phyloP scores from a whole-genome alignment of 352 stramenopile genomes.

The Pythium monospermum region DNA sequence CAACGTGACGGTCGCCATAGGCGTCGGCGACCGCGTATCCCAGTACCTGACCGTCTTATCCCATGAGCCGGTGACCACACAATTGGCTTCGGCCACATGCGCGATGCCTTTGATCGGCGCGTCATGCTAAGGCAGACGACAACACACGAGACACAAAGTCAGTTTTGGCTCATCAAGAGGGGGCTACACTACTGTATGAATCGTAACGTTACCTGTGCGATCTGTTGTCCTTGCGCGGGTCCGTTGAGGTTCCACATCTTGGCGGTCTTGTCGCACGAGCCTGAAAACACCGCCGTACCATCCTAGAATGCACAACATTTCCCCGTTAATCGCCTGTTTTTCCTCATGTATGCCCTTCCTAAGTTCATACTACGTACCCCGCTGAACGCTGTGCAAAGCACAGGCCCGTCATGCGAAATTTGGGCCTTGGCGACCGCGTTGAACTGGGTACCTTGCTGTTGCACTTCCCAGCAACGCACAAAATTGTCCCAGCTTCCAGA shows the following conservation, averaged over 20 bases:
- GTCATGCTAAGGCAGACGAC: too few species aligned
- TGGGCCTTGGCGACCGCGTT: constrained; percentile 74
- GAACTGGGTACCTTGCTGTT: constrained; percentile 65
- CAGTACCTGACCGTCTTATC: constrained; percentile 97
- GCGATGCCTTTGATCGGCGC: constrained; percentile 87
- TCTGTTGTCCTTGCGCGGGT: constrained; percentile 67
- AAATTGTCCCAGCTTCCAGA: constrained; percentile 80
- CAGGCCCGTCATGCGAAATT: constrained; percentile 87
- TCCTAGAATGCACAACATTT: constrained; percentile 53
- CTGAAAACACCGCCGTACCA: constrained; percentile 91
- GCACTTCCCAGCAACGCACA: constrained; percentile 81
- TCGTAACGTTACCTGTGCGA: constrained; percentile 54
- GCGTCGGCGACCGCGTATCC: constrained; percentile 89
- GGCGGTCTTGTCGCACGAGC: constrained; percentile 92
- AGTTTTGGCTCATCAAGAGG: too few species aligned
- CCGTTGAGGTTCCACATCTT: constrained; percentile 93
- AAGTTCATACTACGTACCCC: constrained; percentile 30
- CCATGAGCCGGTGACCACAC: constrained; percentile 93
- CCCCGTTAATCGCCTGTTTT: not conserved
- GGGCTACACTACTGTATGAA: constrained; percentile 33
- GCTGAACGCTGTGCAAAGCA: constrained; percentile 91
- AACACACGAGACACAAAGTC: too few species aligned
- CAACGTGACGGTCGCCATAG: constrained; percentile 87
- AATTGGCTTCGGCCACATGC: constrained; percentile 78
- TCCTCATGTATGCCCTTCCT: not conserved